Percentiles rank a stretch among this genome's conserved stretches.
phyloP scores from a whole-genome alignment of 345 rosid genomes.

The Schrenkiella parvula region DNA sequence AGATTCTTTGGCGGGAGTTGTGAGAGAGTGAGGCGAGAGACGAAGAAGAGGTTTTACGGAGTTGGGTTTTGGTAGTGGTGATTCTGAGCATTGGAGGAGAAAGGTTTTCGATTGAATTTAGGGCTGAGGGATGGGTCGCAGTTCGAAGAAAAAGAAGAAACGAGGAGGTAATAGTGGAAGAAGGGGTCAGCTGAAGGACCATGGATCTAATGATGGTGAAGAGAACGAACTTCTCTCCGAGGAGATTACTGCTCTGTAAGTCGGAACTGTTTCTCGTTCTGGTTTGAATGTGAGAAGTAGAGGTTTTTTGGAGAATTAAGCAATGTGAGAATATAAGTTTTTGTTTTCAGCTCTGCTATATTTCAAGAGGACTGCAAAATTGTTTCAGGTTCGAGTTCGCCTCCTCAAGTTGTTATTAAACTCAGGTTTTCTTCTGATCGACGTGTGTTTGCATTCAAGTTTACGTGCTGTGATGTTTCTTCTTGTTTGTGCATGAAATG shows the following conservation, averaged over 20 bases:
- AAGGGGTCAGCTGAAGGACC: conserved; percentile 61
- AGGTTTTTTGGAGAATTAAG: background rate
- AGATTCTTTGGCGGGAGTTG: conserved; percentile 9
- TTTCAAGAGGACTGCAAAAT: conserved; percentile 88
- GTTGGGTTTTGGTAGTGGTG: conserved; percentile 6
- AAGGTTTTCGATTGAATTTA: background rate
- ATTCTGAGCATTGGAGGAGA: background rate
- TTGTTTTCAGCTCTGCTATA: conserved; percentile 58
- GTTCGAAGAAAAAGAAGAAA: conserved; percentile 73
- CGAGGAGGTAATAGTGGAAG: conserved; percentile 62
- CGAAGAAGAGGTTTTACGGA: background rate
- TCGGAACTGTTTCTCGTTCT: background rate
- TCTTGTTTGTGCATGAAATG: conserved; percentile 15
- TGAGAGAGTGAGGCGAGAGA: background rate
- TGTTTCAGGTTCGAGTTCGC: conserved; percentile 42
- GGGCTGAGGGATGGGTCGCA: conserved; percentile 48
- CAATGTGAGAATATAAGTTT: background rate
- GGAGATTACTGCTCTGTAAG: conserved; percentile 95
- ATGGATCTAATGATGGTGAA: conserved; percentile 43
- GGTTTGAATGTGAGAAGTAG: background rate
- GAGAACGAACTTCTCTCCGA: conserved; percentile 82
- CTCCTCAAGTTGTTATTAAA: conserved; percentile 63
- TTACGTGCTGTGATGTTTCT: conserved; percentile 6
- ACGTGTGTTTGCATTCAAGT: conserved; percentile 12
- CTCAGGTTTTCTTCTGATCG: conserved; percentile 54